A percentile compares a stretch with the other conserved stretches of the same genome.
These are phyloP conservation scores for Eimeria maxima DNA, from an alignment of 169 alveolate genomes.

Conservation along the genomic window DNA sequence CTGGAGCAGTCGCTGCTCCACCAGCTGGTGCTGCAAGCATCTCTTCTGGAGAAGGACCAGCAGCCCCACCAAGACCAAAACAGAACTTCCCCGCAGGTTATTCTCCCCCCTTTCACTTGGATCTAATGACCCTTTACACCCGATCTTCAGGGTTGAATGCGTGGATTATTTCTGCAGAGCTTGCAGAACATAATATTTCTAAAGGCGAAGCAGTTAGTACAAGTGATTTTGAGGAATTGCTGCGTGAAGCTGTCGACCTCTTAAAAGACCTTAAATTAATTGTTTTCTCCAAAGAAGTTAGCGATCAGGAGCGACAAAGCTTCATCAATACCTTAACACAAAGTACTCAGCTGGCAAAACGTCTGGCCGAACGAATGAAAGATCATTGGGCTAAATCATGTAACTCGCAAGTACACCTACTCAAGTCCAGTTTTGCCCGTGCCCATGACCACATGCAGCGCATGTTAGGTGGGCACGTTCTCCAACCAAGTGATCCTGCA, in stretches of 20 bases:
- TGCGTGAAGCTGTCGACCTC: neutral
- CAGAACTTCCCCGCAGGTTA: neutral
- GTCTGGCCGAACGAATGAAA: neutral
- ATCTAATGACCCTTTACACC: neutral
- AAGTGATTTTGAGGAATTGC: neutral
- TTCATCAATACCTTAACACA: neutral
- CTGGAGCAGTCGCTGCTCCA: neutral
- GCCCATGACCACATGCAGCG: neutral
- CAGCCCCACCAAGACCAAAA: neutral
- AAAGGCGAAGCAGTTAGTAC: neutral
- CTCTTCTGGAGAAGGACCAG: neutral
- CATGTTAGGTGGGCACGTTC: neutral
- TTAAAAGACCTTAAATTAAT: neutral
- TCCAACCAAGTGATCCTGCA: neutral
- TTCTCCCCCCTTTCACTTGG: neutral
- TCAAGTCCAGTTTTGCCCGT: neutral
- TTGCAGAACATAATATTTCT: neutral
- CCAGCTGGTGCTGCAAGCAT: neutral
- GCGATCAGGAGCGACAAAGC: neutral
- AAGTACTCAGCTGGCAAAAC: neutral
- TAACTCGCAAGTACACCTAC: neutral
- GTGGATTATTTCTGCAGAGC: neutral
- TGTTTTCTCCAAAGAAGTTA: neutral
- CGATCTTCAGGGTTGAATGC: neutral
- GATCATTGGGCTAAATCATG: neutral